Conservation (phyloP, 106 monocot genomes). For the Apostasia shenzhenica region DNA sequence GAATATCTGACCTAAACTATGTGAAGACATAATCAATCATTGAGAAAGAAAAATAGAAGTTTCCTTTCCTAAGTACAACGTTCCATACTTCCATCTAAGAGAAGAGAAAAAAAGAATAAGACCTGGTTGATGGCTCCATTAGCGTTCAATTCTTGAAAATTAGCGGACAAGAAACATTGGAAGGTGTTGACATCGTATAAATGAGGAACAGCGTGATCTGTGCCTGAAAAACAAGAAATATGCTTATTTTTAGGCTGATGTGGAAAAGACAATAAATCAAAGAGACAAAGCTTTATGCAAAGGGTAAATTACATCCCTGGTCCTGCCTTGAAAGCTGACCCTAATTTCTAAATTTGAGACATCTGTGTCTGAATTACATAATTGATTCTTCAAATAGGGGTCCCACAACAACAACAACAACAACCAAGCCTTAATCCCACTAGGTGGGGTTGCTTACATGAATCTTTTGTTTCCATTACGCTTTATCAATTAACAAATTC, state of each 20-base stretch:
- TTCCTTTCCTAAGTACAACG: neutral
- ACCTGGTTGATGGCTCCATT: conserved; percentile 92
- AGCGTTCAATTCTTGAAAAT: conserved; percentile 42
- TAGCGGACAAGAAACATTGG: conserved; percentile 79
- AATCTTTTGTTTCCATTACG: too few relatives aligned
- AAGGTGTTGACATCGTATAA: conserved; percentile 95
- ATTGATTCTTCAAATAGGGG: too few relatives aligned
- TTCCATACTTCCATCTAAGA: neutral
- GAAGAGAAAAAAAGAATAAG: conserved; percentile 13
- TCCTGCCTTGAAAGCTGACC: too few relatives aligned
- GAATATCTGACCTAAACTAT: conserved; percentile 65
- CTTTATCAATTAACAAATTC: too few relatives aligned
- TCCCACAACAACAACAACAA: too few relatives aligned
- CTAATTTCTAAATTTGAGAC: too few relatives aligned
- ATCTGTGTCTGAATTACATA: too few relatives aligned
- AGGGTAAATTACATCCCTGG: too few relatives aligned
- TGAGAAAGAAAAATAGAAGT: neutral
- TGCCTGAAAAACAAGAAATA: conserved; percentile 39
- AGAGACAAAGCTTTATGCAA: neutral
- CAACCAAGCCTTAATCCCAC: too few relatives aligned
- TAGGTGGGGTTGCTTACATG: too few relatives aligned
- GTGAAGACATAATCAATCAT: neutral
- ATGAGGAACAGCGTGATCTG: conserved; percentile 86
- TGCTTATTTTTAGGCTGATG: neutral
- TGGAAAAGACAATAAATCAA: neutral